Evolutionary conservation across 768 basidiomycete genomes (phyloP), one percentile per base, ranked within the genome.

Genomic region (Butyriboletus loyo): DNA sequence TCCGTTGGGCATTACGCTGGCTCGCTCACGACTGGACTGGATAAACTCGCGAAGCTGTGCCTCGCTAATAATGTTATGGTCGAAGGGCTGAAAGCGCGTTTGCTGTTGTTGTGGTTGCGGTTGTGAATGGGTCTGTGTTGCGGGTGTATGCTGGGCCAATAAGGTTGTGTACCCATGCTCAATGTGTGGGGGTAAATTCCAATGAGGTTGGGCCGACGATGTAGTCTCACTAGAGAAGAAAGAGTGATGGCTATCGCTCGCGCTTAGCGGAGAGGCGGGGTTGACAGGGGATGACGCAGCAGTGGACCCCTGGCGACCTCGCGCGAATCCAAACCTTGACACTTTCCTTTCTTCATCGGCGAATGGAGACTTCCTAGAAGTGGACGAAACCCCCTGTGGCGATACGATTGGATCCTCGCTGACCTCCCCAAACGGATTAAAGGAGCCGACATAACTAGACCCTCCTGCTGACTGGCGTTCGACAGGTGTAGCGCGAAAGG

Each of bases 301-400:
- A 10, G 78, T 78, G 8, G 87, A 82, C 0, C 77, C 77, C 55
- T 83, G 84, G 40, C 82, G 81, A 22, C 86, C 85, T 22, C 86
- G 79, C 15, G 89, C 90, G 63, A 92, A 92, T 21, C 84, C 86
- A 69, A 92, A 92, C 15, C 89, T 79, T 8, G 89, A 92, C 25
- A 89, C 79, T 59, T 85, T 87, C 58, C 86, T 75, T 41, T 72
- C 72, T 5, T 75, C 65, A 41, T 90, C 88, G 47, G 84, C 83
- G 54, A 81, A 59, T 0, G 77, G 72, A 10, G 78, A 73, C 27
- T 67, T 69, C 45, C 63, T 52, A n/a, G 57, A 61, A 44, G 66
- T 57, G n/a, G 74, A 68, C 36, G 73, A 56, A 65, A 56, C 41
- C 53, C 52, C 60, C 60, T 53, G 61, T 24, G 65, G 56, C 17